Conservation (phyloP, 805 yeast genomes). For the Metschnikowia rubicola region DNA sequence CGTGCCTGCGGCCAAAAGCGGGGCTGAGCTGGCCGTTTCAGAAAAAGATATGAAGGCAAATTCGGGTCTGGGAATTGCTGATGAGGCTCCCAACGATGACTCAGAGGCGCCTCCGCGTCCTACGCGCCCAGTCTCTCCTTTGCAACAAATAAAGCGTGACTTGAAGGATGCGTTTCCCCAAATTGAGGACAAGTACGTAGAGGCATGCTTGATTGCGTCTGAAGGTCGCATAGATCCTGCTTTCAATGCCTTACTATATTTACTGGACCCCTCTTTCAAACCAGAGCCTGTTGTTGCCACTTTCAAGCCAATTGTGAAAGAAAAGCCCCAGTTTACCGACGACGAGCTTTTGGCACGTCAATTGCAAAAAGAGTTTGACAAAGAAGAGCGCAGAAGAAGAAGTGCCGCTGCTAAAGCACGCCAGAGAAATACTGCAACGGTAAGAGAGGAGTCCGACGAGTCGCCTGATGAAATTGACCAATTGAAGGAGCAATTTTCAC, state of each 20-base stretch:
- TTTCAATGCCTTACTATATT: constrained; percentile 77
- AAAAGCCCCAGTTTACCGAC: constrained; percentile 36
- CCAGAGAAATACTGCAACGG: constrained; percentile 17
- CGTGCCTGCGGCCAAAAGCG: no score
- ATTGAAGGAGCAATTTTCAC: constrained; percentile 62
- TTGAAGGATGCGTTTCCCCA: constrained; percentile 84
- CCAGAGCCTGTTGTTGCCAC: constrained; percentile 43
- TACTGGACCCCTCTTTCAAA: constrained; percentile 67
- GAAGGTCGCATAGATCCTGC: constrained; percentile 79
- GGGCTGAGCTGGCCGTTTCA: not conserved
- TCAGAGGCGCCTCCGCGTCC: constrained; percentile 37
- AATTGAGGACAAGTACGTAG: constrained; percentile 64
- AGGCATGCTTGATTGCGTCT: constrained; percentile 83
- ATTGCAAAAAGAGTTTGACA: constrained; percentile 63
- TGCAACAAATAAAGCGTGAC: constrained; percentile 51
- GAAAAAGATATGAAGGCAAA: not conserved
- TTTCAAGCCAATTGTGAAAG: constrained; percentile 1
- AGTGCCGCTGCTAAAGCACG: constrained; percentile 11
- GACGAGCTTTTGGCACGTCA: constrained; percentile 84
- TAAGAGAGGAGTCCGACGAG: constrained; percentile 27
- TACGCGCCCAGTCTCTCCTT: constrained; percentile 61
- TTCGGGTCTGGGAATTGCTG: not conserved
- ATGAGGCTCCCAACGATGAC: not conserved
- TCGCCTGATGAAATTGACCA: constrained; percentile 60
- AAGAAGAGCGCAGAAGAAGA: constrained; percentile 35